Evolutionary conservation across 257 asterid genomes (phyloP).

Genomic region (Echites panduratus): DNA sequence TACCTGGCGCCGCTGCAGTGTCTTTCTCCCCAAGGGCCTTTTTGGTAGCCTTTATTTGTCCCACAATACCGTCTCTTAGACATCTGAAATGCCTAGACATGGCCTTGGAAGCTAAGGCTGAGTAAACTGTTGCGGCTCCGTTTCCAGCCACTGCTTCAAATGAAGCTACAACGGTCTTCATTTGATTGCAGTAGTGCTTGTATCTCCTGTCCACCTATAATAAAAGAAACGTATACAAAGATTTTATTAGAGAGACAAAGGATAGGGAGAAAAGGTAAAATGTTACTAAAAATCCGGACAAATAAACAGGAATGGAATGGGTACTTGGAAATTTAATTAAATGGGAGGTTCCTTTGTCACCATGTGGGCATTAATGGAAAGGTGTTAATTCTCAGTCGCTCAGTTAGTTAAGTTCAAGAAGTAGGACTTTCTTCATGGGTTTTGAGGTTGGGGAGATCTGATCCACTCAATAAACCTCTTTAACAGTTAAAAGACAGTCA

Average conservation of each 20-base stretch:
- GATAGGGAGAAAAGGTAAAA: not conserved
- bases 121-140: constrained; percentile 66
- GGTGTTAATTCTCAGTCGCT: constrained; percentile 21
- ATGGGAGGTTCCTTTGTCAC: constrained; percentile 28
- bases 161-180: constrained; percentile 60
- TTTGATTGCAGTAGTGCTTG: constrained; percentile 81
- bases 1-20: constrained; percentile 33
- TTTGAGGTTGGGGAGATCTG: not conserved
- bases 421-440: constrained; percentile 16
- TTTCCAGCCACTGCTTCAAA: constrained; percentile 74
- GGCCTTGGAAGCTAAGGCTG: constrained; percentile 64
- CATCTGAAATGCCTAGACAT: constrained; percentile 87
- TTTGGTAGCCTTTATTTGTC: constrained; percentile 51
- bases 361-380: constrained; percentile 49
- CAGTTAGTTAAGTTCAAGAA: constrained; percentile 32
- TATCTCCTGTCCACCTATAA: constrained; percentile 83
- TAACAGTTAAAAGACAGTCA: constrained; percentile 7
- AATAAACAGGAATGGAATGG: constrained; percentile 16
- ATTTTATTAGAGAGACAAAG: no score
- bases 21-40: constrained; percentile 77
- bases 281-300: constrained; percentile 8
- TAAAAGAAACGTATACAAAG: no score
- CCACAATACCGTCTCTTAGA: constrained; percentile 57
- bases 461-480: constrained; percentile 9
- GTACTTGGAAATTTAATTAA: constrained; percentile 28